Evolutionary conservation across 495 filamentous ascomycete species (phyloP).

Genomic region (Aspergillus wentii): DNA sequence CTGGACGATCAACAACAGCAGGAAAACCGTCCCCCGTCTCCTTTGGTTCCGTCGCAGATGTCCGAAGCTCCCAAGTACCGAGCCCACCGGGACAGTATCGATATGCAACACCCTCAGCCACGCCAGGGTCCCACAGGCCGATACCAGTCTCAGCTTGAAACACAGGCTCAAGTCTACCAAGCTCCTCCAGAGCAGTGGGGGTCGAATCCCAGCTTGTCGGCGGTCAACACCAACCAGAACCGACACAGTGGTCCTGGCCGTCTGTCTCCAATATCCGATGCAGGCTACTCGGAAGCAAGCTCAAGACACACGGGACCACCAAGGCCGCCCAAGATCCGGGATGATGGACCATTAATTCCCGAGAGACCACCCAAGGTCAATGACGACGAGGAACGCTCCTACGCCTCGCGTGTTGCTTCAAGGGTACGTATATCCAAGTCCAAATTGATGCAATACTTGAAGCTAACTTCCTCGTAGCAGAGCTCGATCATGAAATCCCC

Average conservation of each 20-base stretch:
- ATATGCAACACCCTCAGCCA: slow-evolving; percentile 87
- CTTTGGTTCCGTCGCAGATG: slow-evolving; percentile 55
- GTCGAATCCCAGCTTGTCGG: slow-evolving; percentile 48
- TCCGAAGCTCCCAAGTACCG: slow-evolving; percentile 89
- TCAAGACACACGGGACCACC: slow-evolving; percentile 34
- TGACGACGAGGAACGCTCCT: slow-evolving; percentile 30
- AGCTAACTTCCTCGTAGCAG: slow-evolving; percentile 13
- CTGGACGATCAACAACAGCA: slow-evolving; percentile 41
- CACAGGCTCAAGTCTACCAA: slow-evolving; percentile 68
- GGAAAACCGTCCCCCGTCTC: slow-evolving; percentile 54
- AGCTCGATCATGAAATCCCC: slow-evolving; percentile 38
- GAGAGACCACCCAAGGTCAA: slow-evolving; percentile 41
- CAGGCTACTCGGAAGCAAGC: slow-evolving; percentile 44
- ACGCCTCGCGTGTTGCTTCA: slow-evolving; percentile 40
- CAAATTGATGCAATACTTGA: background rate
- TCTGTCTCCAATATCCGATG: slow-evolving; percentile 50
- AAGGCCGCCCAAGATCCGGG: slow-evolving; percentile 49
- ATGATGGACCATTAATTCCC: slow-evolving; percentile 47
- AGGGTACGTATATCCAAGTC: slow-evolving; percentile 23
- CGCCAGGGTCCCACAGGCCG: slow-evolving; percentile 75
- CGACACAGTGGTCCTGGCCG: slow-evolving; percentile 42
- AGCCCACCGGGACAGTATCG: slow-evolving; percentile 83
- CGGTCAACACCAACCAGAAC: slow-evolving; percentile 31
- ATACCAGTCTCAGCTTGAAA: slow-evolving; percentile 76
- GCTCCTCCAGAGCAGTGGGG: slow-evolving; percentile 74